A percentile compares a stretch with the other conserved stretches of the same genome.
Conservation (phyloP, 345 rosid species). For the Salix purpurea region DNA sequence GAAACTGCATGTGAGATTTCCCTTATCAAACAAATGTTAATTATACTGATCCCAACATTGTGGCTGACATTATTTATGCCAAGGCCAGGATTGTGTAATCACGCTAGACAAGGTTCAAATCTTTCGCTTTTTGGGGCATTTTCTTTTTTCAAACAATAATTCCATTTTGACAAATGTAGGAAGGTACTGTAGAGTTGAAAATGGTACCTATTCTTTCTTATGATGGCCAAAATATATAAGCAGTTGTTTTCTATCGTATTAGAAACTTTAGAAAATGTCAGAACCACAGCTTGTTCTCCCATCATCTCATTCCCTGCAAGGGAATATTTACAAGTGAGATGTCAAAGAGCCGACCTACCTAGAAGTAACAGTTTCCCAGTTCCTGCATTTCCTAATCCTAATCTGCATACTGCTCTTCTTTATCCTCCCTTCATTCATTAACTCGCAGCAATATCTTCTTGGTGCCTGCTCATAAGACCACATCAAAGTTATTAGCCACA, state of each 20-base stretch:
- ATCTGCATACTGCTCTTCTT: slow-evolving; percentile 34
- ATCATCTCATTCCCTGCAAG: neutral
- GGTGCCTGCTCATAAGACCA: slow-evolving; percentile 39
- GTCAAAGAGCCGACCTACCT: neutral
- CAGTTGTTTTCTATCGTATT: neutral
- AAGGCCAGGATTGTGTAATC: neutral
- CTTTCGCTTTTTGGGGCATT: neutral
- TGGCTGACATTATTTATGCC: neutral
- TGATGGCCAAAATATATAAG: neutral
- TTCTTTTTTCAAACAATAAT: neutral
- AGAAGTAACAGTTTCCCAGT: slow-evolving; percentile 35
- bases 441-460: slow-evolving; percentile 58
- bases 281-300: neutral
- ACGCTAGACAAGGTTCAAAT: neutral
- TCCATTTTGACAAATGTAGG: neutral
- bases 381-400: slow-evolving; percentile 65
- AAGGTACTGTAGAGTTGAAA: neutral
- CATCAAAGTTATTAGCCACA: neutral
- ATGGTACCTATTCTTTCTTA: neutral
- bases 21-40: neutral
- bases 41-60: neutral
- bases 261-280: neutral
- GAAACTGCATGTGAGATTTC: neutral
- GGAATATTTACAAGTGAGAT: neutral
- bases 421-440: slow-evolving; percentile 35